Base-by-base conservation (phyloP, 164 flowering plant species). In the Stephania japonica region DNA sequence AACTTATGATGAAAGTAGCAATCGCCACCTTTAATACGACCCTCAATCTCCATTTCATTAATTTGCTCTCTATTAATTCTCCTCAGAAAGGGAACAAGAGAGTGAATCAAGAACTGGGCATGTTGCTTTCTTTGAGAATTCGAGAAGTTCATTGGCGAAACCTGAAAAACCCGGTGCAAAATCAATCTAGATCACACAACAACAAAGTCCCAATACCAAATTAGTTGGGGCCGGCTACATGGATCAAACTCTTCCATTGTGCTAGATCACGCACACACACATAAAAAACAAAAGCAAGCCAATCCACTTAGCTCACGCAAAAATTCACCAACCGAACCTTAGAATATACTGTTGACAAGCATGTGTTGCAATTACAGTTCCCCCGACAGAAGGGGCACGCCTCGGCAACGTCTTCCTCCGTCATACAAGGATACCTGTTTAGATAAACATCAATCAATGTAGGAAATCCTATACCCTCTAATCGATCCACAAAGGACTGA, bases 321-420 rank as follows among this genome's bases (percentile, higher is more conserved):
- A 4, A 32, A 32, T 32, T 21, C 25, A 23, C 23, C 7, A 32
- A 32, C 44, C 70, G 65, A 47, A 91, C 97, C 94, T 90, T 72
- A 59, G 82, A 72, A 21, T 47, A 76, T 67, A 85, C 84, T 76
- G 78, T 72, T 56, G 84, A 84, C 73, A 91, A 80, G 80, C 97
- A 91, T 6, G 6, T 32, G 72, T 81, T 84, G 76, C 97, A 91
- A 73, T 91, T 91, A 80, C 97, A 91, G 67, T 81, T 91, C 68
- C 78, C 80, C 26, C 89, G 81, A 76, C 94, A 91, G 74, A 84
- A 86, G 63, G 97, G 97, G 80, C 94, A 91, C 13, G 56, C 42
- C 65, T 83, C 78, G 26, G 83, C 73, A 43, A 91, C 32, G 18
- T 86, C 89, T 65, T 63, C 83, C 75, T 86, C 87, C 24, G 76